These are phyloP conservation scores for Hypoxylon sp. DNA, from an alignment of 2,329 filamentous ascomycete species.

Conservation along the genomic window DNA sequence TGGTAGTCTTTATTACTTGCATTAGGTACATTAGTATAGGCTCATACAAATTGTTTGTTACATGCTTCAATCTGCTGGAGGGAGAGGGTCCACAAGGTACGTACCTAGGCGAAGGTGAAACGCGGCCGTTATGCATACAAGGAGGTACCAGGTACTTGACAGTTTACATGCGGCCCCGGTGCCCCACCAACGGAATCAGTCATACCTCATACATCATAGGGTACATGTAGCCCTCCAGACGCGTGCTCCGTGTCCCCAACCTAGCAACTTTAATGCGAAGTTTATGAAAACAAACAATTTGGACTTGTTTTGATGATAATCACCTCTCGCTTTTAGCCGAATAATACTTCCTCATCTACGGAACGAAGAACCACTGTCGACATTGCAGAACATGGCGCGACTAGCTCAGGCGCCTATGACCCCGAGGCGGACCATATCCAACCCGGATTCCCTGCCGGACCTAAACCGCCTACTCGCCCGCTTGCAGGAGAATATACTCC, in stretches of 20 bases:
- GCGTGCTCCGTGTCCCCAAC: conserved; percentile 34
- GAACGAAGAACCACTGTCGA: background rate
- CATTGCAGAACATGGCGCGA: conserved; percentile 49
- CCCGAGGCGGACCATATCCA: conserved; percentile 49
- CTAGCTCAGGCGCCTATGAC: conserved; percentile 53
- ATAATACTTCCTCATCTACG: background rate
- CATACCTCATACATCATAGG: conserved; percentile 29
- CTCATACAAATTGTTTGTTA: background rate
- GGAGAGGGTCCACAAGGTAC: background rate
- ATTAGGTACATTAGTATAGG: background rate
- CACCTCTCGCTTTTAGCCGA: conserved; percentile 1
- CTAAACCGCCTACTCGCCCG: conserved; percentile 76
- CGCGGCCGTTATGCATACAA: background rate
- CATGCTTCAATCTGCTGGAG: background rate
- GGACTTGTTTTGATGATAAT: background rate
- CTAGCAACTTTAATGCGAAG: conserved; percentile 12
- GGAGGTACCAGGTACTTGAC: background rate
- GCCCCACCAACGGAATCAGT: conserved; percentile 45
- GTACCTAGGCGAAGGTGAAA: background rate
- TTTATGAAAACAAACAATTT: conserved; percentile 23
- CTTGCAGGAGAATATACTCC: conserved; percentile 75
- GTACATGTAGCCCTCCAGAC: conserved; percentile 1
- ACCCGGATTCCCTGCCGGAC: conserved; percentile 62
- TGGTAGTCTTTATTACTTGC: background rate
- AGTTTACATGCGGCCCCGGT: conserved; percentile 13